Evolutionary conservation across 257 asterid genomes (phyloP).

Genomic region (Ophiorrhiza pumila): DNA sequence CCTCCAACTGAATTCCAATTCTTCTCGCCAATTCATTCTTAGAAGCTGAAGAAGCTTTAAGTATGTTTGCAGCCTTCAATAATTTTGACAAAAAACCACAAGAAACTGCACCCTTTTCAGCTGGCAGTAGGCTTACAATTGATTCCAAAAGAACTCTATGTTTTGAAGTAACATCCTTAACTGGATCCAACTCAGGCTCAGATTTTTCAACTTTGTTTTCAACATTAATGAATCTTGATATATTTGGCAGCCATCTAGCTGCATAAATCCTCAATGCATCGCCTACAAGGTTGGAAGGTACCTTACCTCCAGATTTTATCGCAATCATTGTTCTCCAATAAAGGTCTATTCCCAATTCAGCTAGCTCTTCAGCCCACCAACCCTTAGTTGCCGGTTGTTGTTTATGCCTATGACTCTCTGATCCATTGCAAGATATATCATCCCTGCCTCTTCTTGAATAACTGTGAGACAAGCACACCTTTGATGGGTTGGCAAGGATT

Average conservation of each 20-base stretch:
- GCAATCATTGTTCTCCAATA: constrained; percentile 92
- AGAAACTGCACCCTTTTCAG: constrained; percentile 67
- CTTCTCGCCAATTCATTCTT: constrained; percentile 61
- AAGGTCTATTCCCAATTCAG: constrained; percentile 72
- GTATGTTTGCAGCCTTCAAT: constrained; percentile 65
- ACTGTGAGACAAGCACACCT: constrained; percentile 53
- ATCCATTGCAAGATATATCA: constrained; percentile 56
- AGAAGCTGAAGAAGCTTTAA: constrained; percentile 65
- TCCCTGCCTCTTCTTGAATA: constrained; percentile 58
- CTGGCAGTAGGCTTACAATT: constrained; percentile 69
- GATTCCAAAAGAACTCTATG: constrained; percentile 71
- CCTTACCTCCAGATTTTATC: constrained; percentile 67
- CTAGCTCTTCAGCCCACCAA: constrained; percentile 93
- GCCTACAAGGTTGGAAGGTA: constrained; percentile 55
- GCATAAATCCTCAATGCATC: constrained; percentile 72
- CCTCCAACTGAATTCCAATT: constrained; percentile 68
- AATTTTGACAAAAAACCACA: constrained; percentile 75
- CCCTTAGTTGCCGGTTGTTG: constrained; percentile 37
- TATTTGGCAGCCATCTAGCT: constrained; percentile 66
- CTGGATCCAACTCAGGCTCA: constrained; percentile 24
- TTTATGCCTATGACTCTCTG: constrained; percentile 46
- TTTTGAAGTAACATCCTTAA: constrained; percentile 38
- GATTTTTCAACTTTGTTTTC: constrained; percentile 28
- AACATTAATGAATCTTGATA: constrained; percentile 32
- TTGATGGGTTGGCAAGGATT: constrained; percentile 56